Percentiles rank a stretch among this genome's conserved stretches.
Conservation (phyloP, 1,139 yeast genomes). For the Sugiyamaella japonica region DNA sequence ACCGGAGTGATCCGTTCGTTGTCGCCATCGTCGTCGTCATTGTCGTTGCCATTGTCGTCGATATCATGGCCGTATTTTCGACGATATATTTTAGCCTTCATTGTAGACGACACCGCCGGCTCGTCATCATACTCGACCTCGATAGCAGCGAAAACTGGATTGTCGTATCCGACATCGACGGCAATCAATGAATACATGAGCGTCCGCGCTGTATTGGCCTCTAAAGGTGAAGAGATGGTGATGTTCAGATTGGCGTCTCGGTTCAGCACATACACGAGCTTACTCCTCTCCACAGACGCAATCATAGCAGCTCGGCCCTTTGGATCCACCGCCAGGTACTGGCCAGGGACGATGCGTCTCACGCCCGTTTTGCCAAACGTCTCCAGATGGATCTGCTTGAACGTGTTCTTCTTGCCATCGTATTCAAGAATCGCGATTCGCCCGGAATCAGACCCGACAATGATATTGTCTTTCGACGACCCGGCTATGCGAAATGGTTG, state of each 20-base stretch:
- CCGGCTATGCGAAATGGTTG: slow-evolving; percentile 55
- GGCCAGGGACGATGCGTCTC: slow-evolving; percentile 74
- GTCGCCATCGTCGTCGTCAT: slow-evolving; percentile 20
- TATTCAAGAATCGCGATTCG: slow-evolving; percentile 59
- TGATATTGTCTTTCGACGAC: slow-evolving; percentile 54
- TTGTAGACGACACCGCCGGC: slow-evolving; percentile 12
- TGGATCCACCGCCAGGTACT: slow-evolving; percentile 71
- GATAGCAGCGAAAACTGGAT: slow-evolving; percentile 79
- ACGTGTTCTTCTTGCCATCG: slow-evolving; percentile 43
- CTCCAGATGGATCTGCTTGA: slow-evolving; percentile 58
- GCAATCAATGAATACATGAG: slow-evolving; percentile 60
- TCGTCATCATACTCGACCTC: slow-evolving; percentile 57
- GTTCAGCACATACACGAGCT: slow-evolving; percentile 61
- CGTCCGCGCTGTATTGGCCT: slow-evolving; percentile 53
- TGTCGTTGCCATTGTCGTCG: neutral
- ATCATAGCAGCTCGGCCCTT: slow-evolving; percentile 68
- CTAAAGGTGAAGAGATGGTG: slow-evolving; percentile 70
- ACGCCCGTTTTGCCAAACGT: slow-evolving; percentile 77
- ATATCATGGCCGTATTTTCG: slow-evolving; percentile 15
- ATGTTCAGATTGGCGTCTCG: slow-evolving; percentile 50
- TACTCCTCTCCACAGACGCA: slow-evolving; percentile 71
- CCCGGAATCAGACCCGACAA: slow-evolving; percentile 84
- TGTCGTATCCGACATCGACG: slow-evolving; percentile 73
- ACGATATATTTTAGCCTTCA: slow-evolving; percentile 1
- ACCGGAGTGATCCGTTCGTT: slow-evolving; percentile 31